Evolutionary conservation across 352 stramenopile genomes (phyloP).

Genomic region (Pythium dissotocum): DNA sequence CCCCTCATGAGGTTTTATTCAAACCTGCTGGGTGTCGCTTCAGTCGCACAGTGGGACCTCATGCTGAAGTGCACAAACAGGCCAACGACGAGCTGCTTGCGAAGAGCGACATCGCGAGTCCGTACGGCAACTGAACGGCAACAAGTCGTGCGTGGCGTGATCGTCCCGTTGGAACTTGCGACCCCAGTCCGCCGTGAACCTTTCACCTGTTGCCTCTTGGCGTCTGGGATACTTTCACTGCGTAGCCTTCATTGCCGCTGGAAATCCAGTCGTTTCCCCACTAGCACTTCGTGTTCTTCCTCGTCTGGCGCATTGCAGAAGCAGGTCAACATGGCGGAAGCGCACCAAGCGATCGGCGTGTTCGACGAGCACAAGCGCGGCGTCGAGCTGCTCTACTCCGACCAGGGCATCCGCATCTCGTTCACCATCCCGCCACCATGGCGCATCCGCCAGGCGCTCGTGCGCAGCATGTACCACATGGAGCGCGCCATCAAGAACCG

Average conservation of each 20-base stretch:
- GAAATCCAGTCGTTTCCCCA: neutral
- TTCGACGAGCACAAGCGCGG: conserved; percentile 88
- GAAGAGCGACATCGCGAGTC: neutral
- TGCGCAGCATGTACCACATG: conserved; percentile 73
- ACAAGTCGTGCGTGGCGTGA: neutral
- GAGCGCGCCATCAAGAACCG: conserved; percentile 64
- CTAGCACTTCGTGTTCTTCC: neutral
- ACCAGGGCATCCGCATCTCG: conserved; percentile 80
- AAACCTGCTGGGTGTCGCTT: conserved; percentile 19
- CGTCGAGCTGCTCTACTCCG: conserved; percentile 84
- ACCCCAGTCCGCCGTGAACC: conserved; percentile 19
- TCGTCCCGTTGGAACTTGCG: conserved; percentile 29
- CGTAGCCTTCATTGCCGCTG: neutral
- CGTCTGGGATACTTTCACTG: neutral
- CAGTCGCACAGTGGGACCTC: conserved; percentile 12
- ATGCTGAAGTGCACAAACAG: neutral
- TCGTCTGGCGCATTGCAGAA: neutral
- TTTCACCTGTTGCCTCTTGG: neutral
- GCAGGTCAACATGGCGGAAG: conserved; percentile 75
- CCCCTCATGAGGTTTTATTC: conserved; percentile 18
- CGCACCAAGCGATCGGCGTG: conserved; percentile 79
- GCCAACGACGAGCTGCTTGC: conserved; percentile 1
- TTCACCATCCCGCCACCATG: conserved; percentile 85
- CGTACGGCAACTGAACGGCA: conserved; percentile 1
- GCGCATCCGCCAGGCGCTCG: conserved; percentile 58